Evolutionary conservation across 331 rosid species (phyloP).

Genomic region (Spiraea crenata): DNA sequence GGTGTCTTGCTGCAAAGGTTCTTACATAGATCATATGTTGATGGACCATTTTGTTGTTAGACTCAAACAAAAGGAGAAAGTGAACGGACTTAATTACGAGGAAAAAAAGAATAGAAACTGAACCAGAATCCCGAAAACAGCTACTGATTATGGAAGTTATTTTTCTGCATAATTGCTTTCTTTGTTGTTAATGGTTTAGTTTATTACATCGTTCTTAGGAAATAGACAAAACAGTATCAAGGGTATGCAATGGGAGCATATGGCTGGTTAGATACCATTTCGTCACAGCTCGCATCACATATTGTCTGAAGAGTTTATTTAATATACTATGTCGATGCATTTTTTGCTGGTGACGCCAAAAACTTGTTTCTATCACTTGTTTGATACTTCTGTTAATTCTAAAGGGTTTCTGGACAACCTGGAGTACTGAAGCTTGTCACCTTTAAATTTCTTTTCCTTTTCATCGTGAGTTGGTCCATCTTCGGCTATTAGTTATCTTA

Average conservation of each 20-base stretch:
- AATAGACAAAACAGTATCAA: neutral
- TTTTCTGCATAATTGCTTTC: neutral
- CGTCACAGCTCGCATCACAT: constrained; percentile 10
- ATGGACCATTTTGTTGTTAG: neutral
- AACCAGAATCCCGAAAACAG: neutral
- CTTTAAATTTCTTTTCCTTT: neutral
- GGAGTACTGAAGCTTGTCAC: neutral
- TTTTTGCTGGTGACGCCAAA: neutral
- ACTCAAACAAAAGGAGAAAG: neutral
- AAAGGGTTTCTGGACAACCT: neutral
- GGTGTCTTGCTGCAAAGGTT: too few species aligned
- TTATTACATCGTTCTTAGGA: neutral
- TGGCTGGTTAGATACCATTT: constrained; percentile 5
- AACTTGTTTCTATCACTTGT: constrained; percentile 5
- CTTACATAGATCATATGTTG: too few species aligned
- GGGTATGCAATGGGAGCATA: neutral
- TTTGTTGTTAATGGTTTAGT: neutral
- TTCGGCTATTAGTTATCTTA: too few species aligned
- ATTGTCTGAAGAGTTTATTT: constrained; percentile 5
- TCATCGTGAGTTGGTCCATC: too few species aligned
- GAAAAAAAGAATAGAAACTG: neutral
- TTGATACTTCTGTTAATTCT: neutral
- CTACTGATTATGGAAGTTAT: neutral
- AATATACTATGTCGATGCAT: neutral
- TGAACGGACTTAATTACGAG: neutral